Base-by-base conservation (phyloP, 768 basidiomycete species). In the Pleurotus sapidus region DNA sequence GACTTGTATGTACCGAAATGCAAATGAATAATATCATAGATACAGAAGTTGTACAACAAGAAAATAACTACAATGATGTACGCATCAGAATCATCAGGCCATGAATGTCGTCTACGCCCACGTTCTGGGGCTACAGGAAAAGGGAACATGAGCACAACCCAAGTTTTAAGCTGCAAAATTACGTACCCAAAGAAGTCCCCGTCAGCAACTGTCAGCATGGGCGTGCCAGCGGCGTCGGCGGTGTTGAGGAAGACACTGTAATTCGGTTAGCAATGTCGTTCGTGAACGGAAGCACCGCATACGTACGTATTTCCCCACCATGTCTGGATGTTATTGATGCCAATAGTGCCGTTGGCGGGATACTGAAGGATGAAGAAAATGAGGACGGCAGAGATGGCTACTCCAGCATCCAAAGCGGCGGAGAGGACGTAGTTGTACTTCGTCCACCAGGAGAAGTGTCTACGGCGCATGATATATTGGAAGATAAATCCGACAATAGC, bases 281-380 rank as follows among this genome's bases (percentile, higher is more conserved):
- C 42, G 61, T 46, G 68, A 6, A 71, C 30, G 30, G 30, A 34
- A 0, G 30, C 30, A 34, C 30, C 9, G 30, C 0, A 7, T 66
- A 59, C 75, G 50, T 54, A 76, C 75, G 72, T 80, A 60, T 90
- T 90, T 9, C 89, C 89, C 88, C 88, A 90, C 89, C 89, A 91
- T 2, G 59, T 51, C 59, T 81, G 80, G 43, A 91, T 66, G 5
- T 59, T 84, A 34, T 73, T 70, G 9, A 64, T 4, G 5, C 86
- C 88, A 59, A 90, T 87, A 9, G 69, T 70, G 3, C 87, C 87
- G 56, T 87, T 77, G 57, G 60, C 60, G 1, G 88, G 88, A 63
- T 82, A 89, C 68, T 90, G 83, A 64, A 87, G 86, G 72, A 84
- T 87, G 42, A 87, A 75, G 55, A 75, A 61, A 25, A 87, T 76